Evolutionary conservation across 2,329 filamentous ascomycete species (phyloP).

Genomic region (Sclerotinia glacialis): DNA sequence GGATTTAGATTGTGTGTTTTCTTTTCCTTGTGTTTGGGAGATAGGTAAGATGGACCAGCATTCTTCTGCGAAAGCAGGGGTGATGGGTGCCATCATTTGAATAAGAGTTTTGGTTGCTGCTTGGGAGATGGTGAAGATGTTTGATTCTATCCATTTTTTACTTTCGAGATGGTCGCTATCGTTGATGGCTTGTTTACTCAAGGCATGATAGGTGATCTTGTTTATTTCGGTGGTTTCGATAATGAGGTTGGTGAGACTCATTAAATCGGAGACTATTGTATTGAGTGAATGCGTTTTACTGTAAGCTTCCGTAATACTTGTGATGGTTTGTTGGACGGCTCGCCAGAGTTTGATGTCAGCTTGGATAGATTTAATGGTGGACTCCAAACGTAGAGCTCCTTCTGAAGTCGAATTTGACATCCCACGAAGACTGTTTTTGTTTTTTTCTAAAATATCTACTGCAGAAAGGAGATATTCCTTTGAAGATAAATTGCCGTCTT

Average conservation of each 20-base stretch:
- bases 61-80: slow-evolving; percentile 78
- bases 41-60: slow-evolving; percentile 55
- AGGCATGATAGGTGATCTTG: slow-evolving; percentile 23
- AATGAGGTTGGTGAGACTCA: slow-evolving; percentile 72
- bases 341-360: slow-evolving; percentile 52
- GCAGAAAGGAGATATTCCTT: not conserved
- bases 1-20: slow-evolving; percentile 33
- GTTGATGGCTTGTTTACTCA: not conserved
- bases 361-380: not conserved
- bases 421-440: not conserved
- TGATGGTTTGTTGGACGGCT: slow-evolving; percentile 64
- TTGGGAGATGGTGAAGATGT: slow-evolving; percentile 38
- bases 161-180: no score
- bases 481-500: not conserved
- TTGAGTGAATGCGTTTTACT: slow-evolving; percentile 74
- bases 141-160: not conserved
- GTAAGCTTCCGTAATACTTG: slow-evolving; percentile 65
- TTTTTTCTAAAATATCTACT: not conserved
- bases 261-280: slow-evolving; percentile 79
- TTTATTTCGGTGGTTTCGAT: slow-evolving; percentile 42
- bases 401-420: not conserved
- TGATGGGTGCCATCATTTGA: slow-evolving; percentile 73
- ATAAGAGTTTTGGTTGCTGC: slow-evolving; percentile 50
- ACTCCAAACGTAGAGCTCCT: slow-evolving; percentile 35
- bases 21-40: not conserved